Percentiles rank a stretch among this genome's conserved stretches.
These are phyloP conservation scores for Dactylellina sp. DNA, from an alignment of 2,329 filamentous ascomycete genomes.

Conservation along the genomic window DNA sequence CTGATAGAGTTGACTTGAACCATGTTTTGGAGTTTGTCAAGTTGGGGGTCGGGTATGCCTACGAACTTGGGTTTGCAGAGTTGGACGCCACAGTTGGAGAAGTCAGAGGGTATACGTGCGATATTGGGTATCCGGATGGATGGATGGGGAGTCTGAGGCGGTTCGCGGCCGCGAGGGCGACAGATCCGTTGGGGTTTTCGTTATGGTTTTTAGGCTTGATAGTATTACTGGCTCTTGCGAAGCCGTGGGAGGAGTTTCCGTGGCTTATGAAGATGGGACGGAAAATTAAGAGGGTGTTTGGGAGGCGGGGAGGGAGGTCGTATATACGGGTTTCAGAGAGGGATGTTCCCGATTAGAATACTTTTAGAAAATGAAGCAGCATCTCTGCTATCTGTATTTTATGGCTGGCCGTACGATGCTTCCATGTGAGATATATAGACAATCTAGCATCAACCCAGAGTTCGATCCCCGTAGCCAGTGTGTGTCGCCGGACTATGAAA, in stretches of 20 bases:
- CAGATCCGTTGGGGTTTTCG: conserved; percentile 42
- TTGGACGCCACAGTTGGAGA: conserved; percentile 1
- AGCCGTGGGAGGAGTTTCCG: conserved; percentile 48
- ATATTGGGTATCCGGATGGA: conserved; percentile 47
- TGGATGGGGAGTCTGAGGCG: conserved; percentile 31
- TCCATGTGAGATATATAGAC: neutral
- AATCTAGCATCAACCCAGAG: too few species aligned
- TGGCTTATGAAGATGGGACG: conserved; percentile 20
- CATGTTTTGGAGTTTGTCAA: conserved; percentile 17
- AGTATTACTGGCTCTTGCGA: conserved; percentile 29
- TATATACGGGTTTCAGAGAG: conserved; percentile 16
- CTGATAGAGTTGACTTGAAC: conserved; percentile 17
- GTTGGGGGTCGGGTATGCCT: conserved; percentile 39
- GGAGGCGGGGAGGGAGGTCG: neutral
- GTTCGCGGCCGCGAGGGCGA: conserved; percentile 40
- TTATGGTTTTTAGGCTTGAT: conserved; percentile 31
- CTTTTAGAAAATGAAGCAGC: neutral
- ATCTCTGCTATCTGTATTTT: neutral
- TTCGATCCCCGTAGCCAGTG: too few species aligned
- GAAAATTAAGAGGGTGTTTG: conserved; percentile 29
- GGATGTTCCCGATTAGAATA: conserved; percentile 14
- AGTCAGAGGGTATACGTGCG: conserved; percentile 32
- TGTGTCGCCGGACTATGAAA: too few species aligned
- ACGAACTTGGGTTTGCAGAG: conserved; percentile 27
- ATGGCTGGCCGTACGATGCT: neutral